Percentiles rank a stretch among this genome's conserved stretches.
Evolutionary conservation across 495 filamentous ascomycete species (phyloP).

Genomic region (Lindgomyces ingoldianus): DNA sequence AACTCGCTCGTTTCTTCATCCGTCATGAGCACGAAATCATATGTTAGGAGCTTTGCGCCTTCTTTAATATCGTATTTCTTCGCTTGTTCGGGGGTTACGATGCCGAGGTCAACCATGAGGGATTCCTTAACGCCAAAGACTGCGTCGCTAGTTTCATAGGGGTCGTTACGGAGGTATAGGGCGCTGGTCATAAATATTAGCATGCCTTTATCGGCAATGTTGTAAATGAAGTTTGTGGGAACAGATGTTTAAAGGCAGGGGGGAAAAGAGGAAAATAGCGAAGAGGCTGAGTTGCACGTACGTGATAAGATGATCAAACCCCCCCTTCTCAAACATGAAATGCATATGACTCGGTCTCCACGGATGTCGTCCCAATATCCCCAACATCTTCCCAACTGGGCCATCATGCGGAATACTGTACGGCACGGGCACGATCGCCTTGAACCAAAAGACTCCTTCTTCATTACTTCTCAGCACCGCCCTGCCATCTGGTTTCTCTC

Average conservation of each 20-base stretch:
- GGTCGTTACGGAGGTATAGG: constrained; percentile 79
- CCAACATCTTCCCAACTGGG: constrained; percentile 78
- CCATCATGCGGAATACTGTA: constrained; percentile 92
- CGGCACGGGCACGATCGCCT: constrained; percentile 79
- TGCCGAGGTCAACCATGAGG: constrained; percentile 70
- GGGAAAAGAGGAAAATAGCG: background rate
- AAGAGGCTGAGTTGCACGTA: constrained; percentile 47
- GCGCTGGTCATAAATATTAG: constrained; percentile 51
- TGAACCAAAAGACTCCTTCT: constrained; percentile 83
- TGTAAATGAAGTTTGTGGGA: no score
- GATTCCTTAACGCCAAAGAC: constrained; percentile 93
- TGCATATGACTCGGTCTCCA: constrained; percentile 89
- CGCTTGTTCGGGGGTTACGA: constrained; percentile 61
- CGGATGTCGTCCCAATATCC: constrained; percentile 69
- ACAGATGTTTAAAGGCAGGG: background rate
- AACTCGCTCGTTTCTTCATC: constrained; percentile 70
- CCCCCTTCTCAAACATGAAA: constrained; percentile 90
- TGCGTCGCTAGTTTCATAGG: constrained; percentile 86
- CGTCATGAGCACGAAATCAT: constrained; percentile 76
- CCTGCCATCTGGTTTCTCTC: constrained; percentile 67
- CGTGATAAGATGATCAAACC: constrained; percentile 86
- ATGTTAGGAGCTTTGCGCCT: constrained; percentile 58
- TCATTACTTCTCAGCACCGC: constrained; percentile 72
- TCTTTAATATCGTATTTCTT: constrained; percentile 58
- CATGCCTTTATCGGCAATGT: no score